Evolutionary conservation across 768 basidiomycete genomes (phyloP), one percentile per base, ranked within the genome.

Genomic region (Lactifluus echinatus): DNA sequence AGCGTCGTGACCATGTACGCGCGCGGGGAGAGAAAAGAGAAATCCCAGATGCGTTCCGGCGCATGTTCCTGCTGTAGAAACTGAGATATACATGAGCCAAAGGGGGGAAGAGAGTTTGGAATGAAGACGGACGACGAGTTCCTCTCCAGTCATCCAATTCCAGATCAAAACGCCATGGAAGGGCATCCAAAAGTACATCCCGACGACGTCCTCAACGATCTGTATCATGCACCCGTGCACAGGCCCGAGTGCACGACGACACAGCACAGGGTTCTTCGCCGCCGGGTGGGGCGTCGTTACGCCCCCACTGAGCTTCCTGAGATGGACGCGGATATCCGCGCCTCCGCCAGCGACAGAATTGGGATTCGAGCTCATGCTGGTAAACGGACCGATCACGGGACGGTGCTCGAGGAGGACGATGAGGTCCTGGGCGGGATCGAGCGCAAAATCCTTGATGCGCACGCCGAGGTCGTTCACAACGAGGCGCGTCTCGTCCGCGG

Each of bases 381-480:
- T 28, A 11, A 29, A 36, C 1, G 50, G 56, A 4, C 48, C 43
- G 19, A 12, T 24, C 1, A 28, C 46, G 11, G 45, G 34, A 1
- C 40, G 47, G 21, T 58, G 55, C 12, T 66, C 63, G n/a, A 81
- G 66, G 15, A 79, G 65, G 8, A 77, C 73, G 36, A 84, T 69
- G 45, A 85, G 63, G 60, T 85, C 81, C 65, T 85, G 84, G 4
- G 79, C 75, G 0, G 84, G 82, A 62, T 85, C 83, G n/a, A 84
- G 77, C 0, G 80, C 81, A 57, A 84, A 82, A 63, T 84, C 83
- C 43, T 78, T 72, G 37, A 75, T 71, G 8, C 66, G 56, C 8
- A 80, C 44, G 1, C 72, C 74, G 0, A 82, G 42, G 28, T 79
- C 71, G 1, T 69, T 66, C 17, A 66, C 59, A 1, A 70, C 60